Percentiles rank a stretch among this genome's conserved stretches.
phyloP scores from a whole-genome alignment of 768 basidiomycete species.

The Naganishia friedmannii region DNA sequence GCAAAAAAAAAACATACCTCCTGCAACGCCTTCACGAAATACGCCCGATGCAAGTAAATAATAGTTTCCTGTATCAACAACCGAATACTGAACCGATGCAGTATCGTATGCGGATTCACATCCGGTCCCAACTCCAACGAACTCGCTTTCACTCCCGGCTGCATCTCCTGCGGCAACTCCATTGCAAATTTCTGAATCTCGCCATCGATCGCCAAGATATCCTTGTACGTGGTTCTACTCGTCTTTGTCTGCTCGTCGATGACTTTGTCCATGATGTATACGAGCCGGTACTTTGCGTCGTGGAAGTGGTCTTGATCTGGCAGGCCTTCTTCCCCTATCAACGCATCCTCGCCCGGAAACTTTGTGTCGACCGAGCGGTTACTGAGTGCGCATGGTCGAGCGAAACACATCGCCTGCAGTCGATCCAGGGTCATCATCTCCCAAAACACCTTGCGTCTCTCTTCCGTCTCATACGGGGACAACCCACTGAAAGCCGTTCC shows the following conservation, averaged over 20 bases:
- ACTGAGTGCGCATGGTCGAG: slow-evolving; percentile 42
- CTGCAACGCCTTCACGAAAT: slow-evolving; percentile 43
- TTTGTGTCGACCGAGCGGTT: slow-evolving; percentile 44
- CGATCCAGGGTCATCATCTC: slow-evolving; percentile 48
- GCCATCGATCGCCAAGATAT: slow-evolving; percentile 41
- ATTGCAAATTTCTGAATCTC: slow-evolving; percentile 43
- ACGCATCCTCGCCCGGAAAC: slow-evolving; percentile 36
- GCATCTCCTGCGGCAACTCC: slow-evolving; percentile 40
- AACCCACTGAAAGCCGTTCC: slow-evolving; percentile 43
- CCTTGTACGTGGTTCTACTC: slow-evolving; percentile 35
- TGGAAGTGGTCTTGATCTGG: slow-evolving; percentile 39
- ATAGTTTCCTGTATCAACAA: slow-evolving; percentile 45
- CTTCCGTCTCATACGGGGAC: slow-evolving; percentile 44
- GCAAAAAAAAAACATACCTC: slow-evolving; percentile 23
- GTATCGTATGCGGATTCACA: slow-evolving; percentile 46
- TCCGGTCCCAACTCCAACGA: slow-evolving; percentile 39
- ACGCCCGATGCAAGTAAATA: slow-evolving; percentile 47
- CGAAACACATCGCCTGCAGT: slow-evolving; percentile 49
- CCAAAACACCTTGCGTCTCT: slow-evolving; percentile 49
- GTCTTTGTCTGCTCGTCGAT: slow-evolving; percentile 50
- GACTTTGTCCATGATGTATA: slow-evolving; percentile 44
- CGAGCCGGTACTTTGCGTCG: slow-evolving; percentile 37
- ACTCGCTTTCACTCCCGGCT: slow-evolving; percentile 40
- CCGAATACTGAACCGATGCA: slow-evolving; percentile 46
- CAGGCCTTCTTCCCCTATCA: slow-evolving; percentile 27